These are phyloP conservation scores for Straminergon stramineum DNA, from an alignment of 225 moss, liverwort and hornwort species.

Conservation along the genomic window DNA sequence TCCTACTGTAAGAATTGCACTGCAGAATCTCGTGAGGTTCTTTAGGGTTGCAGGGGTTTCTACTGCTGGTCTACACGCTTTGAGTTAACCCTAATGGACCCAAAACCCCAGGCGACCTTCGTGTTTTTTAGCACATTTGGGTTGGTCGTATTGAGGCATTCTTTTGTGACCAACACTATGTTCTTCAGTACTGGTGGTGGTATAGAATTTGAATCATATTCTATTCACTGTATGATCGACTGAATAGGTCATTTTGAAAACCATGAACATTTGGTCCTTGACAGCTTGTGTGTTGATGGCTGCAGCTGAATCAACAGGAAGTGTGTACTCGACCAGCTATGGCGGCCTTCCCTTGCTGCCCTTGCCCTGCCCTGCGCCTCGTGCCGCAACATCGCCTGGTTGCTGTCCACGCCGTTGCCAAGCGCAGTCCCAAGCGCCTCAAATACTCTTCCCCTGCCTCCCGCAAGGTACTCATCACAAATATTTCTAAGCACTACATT, in stretches of 20 bases:
- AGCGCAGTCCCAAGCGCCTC: constrained; percentile 87
- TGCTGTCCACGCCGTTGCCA: constrained; percentile 47
- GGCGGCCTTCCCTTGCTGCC: constrained; percentile 22
- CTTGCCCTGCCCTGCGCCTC: constrained; percentile 13
- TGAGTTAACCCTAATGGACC: background rate
- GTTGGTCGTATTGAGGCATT: no score
- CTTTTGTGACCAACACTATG: background rate
- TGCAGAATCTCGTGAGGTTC: background rate
- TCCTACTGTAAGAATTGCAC: background rate
- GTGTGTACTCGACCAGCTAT: background rate
- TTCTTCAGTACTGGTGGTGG: background rate
- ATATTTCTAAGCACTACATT: background rate
- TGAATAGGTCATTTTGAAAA: background rate
- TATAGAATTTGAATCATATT: background rate
- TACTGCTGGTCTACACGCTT: background rate
- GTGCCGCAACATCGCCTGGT: constrained; percentile 18
- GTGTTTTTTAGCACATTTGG: background rate
- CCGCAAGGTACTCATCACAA: constrained; percentile 44
- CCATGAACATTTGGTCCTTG: background rate
- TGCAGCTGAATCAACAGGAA: constrained; percentile 15
- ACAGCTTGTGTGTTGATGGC: background rate
- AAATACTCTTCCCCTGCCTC: constrained; percentile 56
- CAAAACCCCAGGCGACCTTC: background rate
- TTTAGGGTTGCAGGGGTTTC: background rate
- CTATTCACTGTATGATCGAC: background rate